These are phyloP conservation scores for Fragosphaeria purpurea DNA, from an alignment of 2,329 filamentous ascomycete genomes.

Conservation along the genomic window DNA sequence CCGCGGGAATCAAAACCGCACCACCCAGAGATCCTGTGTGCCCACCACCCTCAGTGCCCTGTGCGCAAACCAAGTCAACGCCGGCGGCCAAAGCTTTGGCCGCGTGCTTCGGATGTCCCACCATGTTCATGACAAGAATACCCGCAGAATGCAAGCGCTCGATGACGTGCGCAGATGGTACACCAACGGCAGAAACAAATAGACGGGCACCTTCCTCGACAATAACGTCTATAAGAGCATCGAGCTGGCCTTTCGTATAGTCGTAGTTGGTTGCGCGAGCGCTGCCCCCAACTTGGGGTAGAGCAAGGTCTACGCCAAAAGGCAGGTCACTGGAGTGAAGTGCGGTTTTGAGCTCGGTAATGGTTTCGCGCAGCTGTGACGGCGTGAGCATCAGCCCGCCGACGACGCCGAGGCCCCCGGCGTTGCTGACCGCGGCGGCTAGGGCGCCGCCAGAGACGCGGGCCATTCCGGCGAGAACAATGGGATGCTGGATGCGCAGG, in stretches of 20 bases:
- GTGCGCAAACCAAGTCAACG: conserved; percentile 83
- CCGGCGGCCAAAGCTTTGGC: conserved; percentile 78
- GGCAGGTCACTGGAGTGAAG: conserved; percentile 59
- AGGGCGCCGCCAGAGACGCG: conserved; percentile 68
- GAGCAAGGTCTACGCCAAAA: conserved; percentile 84
- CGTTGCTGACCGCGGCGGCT: conserved; percentile 80
- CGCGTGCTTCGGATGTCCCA: conserved; percentile 84
- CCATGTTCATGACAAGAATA: conserved; percentile 94
- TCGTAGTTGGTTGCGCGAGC: conserved; percentile 92
- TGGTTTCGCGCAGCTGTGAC: conserved; percentile 64
- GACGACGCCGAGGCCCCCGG: conserved; percentile 72
- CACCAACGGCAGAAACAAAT: conserved; percentile 82
- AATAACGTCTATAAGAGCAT: conserved; percentile 78
- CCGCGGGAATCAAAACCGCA: conserved; percentile 75
- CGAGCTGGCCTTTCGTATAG: conserved; percentile 82
- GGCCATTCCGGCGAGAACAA: conserved; percentile 92
- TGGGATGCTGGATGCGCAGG: conserved; percentile 75
- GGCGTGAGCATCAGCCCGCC: conserved; percentile 65
- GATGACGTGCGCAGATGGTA: conserved; percentile 66
- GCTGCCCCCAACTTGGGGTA: conserved; percentile 75
- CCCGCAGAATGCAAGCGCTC: conserved; percentile 67
- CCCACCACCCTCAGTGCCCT: conserved; percentile 87
- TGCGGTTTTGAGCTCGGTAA: conserved; percentile 74
- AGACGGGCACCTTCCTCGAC: conserved; percentile 74
- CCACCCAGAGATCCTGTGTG: conserved; percentile 85